Conservation (phyloP, 2,329 filamentous ascomycete genomes). For the Talaromyces sp. region DNA sequence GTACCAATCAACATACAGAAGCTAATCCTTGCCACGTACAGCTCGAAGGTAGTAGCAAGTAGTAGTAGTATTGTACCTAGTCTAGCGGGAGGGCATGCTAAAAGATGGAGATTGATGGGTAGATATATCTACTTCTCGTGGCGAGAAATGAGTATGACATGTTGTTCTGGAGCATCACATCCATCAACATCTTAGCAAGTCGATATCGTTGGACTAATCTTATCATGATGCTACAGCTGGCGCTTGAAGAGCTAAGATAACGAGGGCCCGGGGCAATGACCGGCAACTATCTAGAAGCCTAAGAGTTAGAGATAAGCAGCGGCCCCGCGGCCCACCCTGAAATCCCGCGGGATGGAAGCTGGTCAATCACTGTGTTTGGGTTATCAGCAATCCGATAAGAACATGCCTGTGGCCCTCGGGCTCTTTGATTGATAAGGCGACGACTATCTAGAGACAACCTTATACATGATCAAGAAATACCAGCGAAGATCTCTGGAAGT, state of each 20-base stretch:
- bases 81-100: neutral
- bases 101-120: neutral
- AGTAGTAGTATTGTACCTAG: neutral
- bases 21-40: neutral
- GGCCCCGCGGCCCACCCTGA: neutral
- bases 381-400: neutral
- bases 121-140: neutral
- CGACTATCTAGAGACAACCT: neutral
- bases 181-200: neutral
- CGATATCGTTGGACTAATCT: neutral
- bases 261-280: neutral
- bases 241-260: neutral
- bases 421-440: neutral
- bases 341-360: constrained; percentile 7
- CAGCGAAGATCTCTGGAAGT: neutral
- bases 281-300: neutral
- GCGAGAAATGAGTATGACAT: neutral
- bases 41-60: neutral
- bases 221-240: neutral
- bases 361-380: neutral
- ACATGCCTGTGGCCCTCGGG: neutral
- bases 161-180: neutral
- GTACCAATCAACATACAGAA: neutral
- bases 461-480: neutral
- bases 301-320: neutral